Base-by-base conservation (phyloP, 257 asterid genomes). In the Solanum chaucha region DNA sequence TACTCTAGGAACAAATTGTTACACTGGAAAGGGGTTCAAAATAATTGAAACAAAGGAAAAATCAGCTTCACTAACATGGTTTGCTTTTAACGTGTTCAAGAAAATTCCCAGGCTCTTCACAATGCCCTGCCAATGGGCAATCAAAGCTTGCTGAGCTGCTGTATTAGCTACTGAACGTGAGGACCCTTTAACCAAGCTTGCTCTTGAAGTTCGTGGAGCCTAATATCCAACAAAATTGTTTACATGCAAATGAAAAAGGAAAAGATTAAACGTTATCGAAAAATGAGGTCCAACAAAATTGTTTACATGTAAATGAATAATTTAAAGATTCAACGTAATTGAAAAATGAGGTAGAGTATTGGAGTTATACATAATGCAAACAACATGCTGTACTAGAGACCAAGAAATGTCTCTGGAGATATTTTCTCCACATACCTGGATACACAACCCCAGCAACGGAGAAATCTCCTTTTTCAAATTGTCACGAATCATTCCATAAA, bases 181-280 rank as follows among this genome's bases (percentile, higher is more conserved):
- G 28, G 99, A 94, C 73, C 99, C 99, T 90, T 97, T 97, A 59
- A 96, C 99, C 88, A 97, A 93, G 96, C 98, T 96, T 87, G 99
- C 99, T 93, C 99, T 91, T 36, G 99, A 97, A 87, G 98, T 95
- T 90, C 99, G 91, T 71, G 99, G 99, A 51, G 98, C 99, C 99
- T 97, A 86, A 68, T 83, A 87, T 55, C 14, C 75, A 65, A 65
- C 14, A 36, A 71, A 85, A 22, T 48, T n/a, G 71, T 70, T 81
- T 48, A 36, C 32, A 74, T 58, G 30, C 38, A 83, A 55, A 24
- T 67, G 75, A 84, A 46, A 48, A 20, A 59, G 59, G 46, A 85
- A 85, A 84, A 85, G 81, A 85, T 34, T 26, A 67, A 67, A 68
- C 24, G 13, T 40, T 10, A 28, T 48, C 26, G 4, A 46, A 80